A percentile compares a stretch with the other conserved stretches of the same genome.
Conservation (phyloP, 305 asterid genomes). For the Fraxinus sp. region DNA sequence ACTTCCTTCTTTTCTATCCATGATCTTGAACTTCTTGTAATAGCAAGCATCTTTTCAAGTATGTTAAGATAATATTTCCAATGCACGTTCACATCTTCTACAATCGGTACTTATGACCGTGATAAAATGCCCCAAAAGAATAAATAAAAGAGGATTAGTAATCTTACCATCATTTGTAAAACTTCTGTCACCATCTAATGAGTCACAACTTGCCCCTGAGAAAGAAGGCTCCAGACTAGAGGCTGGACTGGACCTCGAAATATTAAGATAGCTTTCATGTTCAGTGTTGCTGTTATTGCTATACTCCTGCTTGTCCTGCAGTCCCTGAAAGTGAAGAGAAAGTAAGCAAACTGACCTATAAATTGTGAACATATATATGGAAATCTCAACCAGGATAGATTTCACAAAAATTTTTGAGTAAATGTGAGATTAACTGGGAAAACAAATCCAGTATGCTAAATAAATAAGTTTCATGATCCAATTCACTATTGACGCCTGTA, state of each 20-base stretch:
- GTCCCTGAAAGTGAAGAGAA: constrained; percentile 42
- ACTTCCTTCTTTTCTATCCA: neutral
- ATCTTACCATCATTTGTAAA: constrained; percentile 50
- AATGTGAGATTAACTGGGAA: too few relatives aligned
- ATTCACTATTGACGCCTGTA: neutral
- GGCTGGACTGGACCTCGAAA: constrained; percentile 39
- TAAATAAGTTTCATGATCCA: neutral
- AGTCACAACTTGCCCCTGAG: constrained; percentile 61
- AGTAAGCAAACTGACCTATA: constrained; percentile 2
- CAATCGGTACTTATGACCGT: neutral
- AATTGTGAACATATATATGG: neutral
- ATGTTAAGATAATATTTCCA: neutral
- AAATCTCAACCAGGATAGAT: neutral
- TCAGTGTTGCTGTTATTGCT: constrained; percentile 33
- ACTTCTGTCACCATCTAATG: constrained; percentile 52
- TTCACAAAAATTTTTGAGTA: too few relatives aligned
- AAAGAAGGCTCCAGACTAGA: constrained; percentile 59
- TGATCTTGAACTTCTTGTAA: neutral
- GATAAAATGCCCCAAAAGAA: constrained; percentile 8
- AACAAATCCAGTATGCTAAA: neutral
- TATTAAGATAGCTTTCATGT: constrained; percentile 38
- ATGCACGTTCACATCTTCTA: neutral
- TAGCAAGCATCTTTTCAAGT: neutral
- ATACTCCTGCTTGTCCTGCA: constrained; percentile 35
- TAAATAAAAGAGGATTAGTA: constrained; percentile 14